Conservation (phyloP, 306 rosid genomes). For the Heteromeles arbutifolia region DNA sequence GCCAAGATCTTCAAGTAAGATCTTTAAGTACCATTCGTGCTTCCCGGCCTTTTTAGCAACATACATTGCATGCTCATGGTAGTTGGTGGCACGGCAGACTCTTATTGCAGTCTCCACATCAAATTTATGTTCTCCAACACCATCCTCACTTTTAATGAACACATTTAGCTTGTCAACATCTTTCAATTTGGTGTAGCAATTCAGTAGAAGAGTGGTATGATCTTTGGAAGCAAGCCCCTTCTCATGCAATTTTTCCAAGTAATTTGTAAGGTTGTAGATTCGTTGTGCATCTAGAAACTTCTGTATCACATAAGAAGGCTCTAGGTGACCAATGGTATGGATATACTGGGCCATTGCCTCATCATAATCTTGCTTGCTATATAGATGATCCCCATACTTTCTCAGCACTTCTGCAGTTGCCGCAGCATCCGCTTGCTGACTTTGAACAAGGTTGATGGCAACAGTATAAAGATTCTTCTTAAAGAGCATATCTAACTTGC, state of each 20-base stretch:
- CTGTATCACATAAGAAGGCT: conserved; percentile 96
- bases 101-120: conserved; percentile 96
- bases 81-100: conserved; percentile 97
- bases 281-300: conserved; percentile 97
- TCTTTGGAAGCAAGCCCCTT: conserved; percentile 98
- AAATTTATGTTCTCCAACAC: conserved; percentile 80
- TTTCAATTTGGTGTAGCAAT: conserved; percentile 94
- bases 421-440: conserved; percentile 97
- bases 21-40: conserved; percentile 95
- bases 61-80: conserved; percentile 99
- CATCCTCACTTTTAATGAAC: conserved; percentile 80
- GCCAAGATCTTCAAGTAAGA: conserved; percentile 98
- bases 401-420: conserved; percentile 97
- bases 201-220: conserved; percentile 87
- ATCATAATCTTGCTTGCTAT: conserved; percentile 94
- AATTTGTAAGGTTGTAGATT: conserved; percentile 90
- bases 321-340: conserved; percentile 91
- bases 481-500: conserved; percentile 95
- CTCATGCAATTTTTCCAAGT: conserved; percentile 93
- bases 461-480: conserved; percentile 89
- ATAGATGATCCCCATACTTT: conserved; percentile 89
- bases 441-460: conserved; percentile 92
- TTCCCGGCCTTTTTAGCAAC: conserved; percentile 93
- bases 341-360: conserved; percentile 96
- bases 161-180: conserved; percentile 83